A percentile compares a stretch with the other conserved stretches of the same genome.
These are phyloP conservation scores for Cylindrotheca fusiformis DNA, from an alignment of 108 stramenopile genomes.

Conservation along the genomic window DNA sequence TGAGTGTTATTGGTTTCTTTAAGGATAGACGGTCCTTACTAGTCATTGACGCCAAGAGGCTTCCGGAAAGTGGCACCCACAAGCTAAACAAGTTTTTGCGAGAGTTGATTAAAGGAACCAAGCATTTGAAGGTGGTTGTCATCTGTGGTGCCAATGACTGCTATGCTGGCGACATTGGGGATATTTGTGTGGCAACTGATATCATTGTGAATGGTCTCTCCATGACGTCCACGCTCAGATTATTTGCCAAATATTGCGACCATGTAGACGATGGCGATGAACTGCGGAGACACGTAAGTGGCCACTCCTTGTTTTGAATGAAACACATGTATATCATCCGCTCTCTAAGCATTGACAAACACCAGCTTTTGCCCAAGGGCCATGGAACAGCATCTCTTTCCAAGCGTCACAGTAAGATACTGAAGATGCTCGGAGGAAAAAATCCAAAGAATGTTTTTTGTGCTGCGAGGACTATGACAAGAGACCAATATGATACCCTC, in stretches of 20 bases:
- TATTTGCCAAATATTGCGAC: neutral
- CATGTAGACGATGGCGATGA: conserved; percentile 13
- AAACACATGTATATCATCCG: no score
- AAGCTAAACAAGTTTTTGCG: neutral
- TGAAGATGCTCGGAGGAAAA: neutral
- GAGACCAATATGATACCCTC: neutral
- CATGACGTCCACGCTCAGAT: neutral
- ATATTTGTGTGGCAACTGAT: neutral
- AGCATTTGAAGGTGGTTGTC: neutral
- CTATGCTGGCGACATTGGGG: neutral
- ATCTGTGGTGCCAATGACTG: neutral
- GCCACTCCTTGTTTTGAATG: neutral
- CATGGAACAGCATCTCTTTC: neutral
- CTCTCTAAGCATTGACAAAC: no score
- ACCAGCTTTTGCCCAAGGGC: neutral
- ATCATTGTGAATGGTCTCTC: neutral
- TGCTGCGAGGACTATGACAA: neutral
- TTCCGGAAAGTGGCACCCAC: neutral
- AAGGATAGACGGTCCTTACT: neutral
- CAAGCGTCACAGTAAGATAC: neutral
- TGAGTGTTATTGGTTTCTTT: neutral
- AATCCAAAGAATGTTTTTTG: neutral
- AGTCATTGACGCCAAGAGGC: neutral
- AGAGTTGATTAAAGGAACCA: neutral
- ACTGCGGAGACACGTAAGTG: neutral